Base-by-base conservation (phyloP, 2,329 filamentous ascomycete genomes). In the Rhinocladiella mackenziei region DNA sequence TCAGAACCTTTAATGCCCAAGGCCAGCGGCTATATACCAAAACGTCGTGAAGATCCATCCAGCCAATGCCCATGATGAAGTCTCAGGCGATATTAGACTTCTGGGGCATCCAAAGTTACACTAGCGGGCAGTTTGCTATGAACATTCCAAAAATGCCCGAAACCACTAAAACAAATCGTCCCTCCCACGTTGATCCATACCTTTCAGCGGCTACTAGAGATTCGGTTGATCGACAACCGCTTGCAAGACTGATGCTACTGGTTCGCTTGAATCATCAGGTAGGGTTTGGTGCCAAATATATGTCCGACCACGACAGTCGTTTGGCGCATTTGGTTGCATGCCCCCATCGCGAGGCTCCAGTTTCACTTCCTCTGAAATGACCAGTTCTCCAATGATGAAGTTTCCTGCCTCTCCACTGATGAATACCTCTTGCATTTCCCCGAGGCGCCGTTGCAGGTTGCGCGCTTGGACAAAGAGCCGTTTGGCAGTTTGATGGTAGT, bases 141-240 rank as follows among this genome's bases (percentile, higher is more conserved):
- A 18, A 29, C 31, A 22, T 22, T 30, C 34, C 33, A 18, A 42
- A 45, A 45, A 37, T 48, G 32, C 31, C 33, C 37, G 28, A 42
- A 41, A 37, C 33, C 31, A 20, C 32, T 18, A 18, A 28, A 22
- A 19, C n/a, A 11, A 28, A 34, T 34, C 19, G 18, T 35, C 19
- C 32, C 26, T 30, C 36, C 34, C 36, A 11, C n/a, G 19, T 22
- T 23, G 34, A 15, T 39, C 45, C 35, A 31, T 47, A 39, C 29
- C 45, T 38, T 23, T 37, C 42, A 38, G 50, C 50, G 50, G 50
- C 39, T 53, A 53, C 30, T 45, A 23, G 39, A 50, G 30, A 50
- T 50, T 48, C 42, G 43, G 35, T 38, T 46, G 22, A 39, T 46
- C 38, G 40, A 46, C 45, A 53, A 37, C 46, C 43, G 46, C 50